These are phyloP conservation scores for Clavaria fumosa DNA, from an alignment of 768 basidiomycete species.

Conservation along the genomic window DNA sequence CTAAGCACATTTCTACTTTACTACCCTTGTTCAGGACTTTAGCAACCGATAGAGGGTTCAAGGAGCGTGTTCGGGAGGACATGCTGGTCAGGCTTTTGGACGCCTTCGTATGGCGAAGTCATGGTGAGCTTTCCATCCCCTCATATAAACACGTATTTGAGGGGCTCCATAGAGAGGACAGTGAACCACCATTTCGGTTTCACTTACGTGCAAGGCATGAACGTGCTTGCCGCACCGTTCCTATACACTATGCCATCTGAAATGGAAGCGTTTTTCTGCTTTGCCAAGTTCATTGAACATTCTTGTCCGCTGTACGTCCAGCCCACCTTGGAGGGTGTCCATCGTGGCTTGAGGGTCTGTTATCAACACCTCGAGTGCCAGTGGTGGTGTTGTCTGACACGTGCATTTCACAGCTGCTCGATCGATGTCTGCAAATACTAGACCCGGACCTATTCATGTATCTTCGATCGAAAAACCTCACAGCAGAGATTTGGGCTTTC, in stretches of 20 bases:
- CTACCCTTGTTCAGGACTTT: conserved; percentile 42
- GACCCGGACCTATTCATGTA: conserved; percentile 75
- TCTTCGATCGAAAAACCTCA: conserved; percentile 79
- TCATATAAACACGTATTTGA: not conserved
- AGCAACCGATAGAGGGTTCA: conserved; percentile 95
- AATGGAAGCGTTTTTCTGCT: conserved; percentile 96
- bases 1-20: not conserved
- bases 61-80: conserved; percentile 90
- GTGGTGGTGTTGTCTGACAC: not conserved
- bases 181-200: conserved; percentile 72
- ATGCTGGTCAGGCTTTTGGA: conserved; percentile 94
- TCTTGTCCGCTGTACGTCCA: conserved; percentile 94
- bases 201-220: conserved; percentile 98
- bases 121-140: conserved; percentile 32
- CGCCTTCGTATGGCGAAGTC: conserved; percentile 94
- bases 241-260: conserved; percentile 96
- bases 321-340: conserved; percentile 90
- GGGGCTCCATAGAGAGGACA: conserved; percentile 42
- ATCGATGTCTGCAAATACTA: conserved; percentile 81
- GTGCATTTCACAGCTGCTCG: conserved; percentile 50
- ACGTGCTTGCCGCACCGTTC: conserved; percentile 95
- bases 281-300: conserved; percentile 90
- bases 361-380: not conserved
- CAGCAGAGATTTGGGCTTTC: conserved; percentile 95
- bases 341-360: conserved; percentile 78